Percentiles rank a stretch among this genome's conserved stretches.
Conservation (phyloP, 108 stramenopile genomes). For the Chaetoceros tenuissimus region DNA sequence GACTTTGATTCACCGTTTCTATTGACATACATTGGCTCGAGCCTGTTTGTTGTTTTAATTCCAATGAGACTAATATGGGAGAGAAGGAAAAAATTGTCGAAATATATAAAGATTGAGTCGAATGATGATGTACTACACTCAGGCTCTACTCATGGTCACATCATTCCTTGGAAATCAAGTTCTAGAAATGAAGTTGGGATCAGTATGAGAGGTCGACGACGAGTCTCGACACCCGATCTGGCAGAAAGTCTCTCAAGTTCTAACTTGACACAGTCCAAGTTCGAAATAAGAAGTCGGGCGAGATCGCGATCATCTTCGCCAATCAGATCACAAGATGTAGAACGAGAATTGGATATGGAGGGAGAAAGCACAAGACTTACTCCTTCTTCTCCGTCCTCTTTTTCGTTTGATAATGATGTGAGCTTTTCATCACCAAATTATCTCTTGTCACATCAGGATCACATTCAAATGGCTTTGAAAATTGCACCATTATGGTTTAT, state of each 20-base stretch:
- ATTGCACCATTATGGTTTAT: constrained; percentile 89
- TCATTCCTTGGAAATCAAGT: constrained; percentile 10
- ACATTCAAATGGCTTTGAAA: constrained; percentile 33
- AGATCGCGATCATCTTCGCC: too few species aligned
- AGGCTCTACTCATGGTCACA: not conserved
- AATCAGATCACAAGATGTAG: too few species aligned
- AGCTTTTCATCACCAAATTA: not conserved
- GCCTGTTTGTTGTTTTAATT: constrained; percentile 66
- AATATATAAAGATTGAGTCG: not conserved
- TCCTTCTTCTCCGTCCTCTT: constrained; percentile 1
- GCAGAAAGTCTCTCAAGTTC: not conserved
- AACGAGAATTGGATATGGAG: too few species aligned
- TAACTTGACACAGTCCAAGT: too few species aligned
- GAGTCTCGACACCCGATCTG: not conserved
- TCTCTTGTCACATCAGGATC: constrained; percentile 34
- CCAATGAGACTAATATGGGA: constrained; percentile 38
- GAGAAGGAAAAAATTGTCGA: constrained; percentile 6
- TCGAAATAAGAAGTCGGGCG: too few species aligned
- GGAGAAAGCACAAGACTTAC: not conserved
- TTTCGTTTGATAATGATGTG: not conserved
- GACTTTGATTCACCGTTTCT: constrained; percentile 84
- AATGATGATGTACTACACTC: not conserved
- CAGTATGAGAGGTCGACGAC: constrained; percentile 6
- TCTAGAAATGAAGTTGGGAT: constrained; percentile 20
- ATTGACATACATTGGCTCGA: constrained; percentile 84